phyloP scores from a whole-genome alignment of 148 eudicot genomes.

The Chenopodium album region DNA sequence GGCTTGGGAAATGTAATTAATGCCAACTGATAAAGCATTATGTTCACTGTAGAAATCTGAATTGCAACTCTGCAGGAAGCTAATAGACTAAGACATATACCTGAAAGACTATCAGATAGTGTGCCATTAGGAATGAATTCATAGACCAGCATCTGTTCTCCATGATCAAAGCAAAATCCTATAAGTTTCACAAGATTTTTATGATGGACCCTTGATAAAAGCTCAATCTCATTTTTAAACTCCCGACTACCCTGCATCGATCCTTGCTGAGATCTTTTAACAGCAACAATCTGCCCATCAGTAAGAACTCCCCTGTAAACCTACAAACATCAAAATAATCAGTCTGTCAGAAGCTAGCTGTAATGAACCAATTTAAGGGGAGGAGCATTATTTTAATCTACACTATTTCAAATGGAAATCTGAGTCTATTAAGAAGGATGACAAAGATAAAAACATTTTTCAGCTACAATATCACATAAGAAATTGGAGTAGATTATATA shows the following conservation, averaged over 20 bases:
- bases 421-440: too few species aligned
- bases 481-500: neutral
- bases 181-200: slow-evolving; percentile 74
- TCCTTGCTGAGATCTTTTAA: slow-evolving; percentile 73
- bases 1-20: neutral
- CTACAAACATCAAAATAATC: slow-evolving; percentile 30
- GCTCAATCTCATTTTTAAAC: slow-evolving; percentile 87
- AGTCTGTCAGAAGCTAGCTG: neutral
- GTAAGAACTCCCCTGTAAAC: slow-evolving; percentile 68
- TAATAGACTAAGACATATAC: slow-evolving; percentile 28
- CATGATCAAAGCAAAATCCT: slow-evolving; percentile 80
- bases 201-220: slow-evolving; percentile 86
- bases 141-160: slow-evolving; percentile 77
- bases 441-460: neutral
- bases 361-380: too few species aligned
- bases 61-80: neutral
- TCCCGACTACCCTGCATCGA: slow-evolving; percentile 73
- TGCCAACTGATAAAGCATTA: too few species aligned
- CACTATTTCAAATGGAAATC: too few species aligned
- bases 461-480: neutral
- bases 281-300: slow-evolving; percentile 55
- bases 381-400: too few species aligned
- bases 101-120: slow-evolving; percentile 65
- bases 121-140: slow-evolving; percentile 80
- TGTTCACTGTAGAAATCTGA: neutral